Evolutionary conservation across 2,329 filamentous ascomycete genomes (phyloP), one percentile per base, ranked within the genome.

Genomic region (Diplodia scrobiculata): DNA sequence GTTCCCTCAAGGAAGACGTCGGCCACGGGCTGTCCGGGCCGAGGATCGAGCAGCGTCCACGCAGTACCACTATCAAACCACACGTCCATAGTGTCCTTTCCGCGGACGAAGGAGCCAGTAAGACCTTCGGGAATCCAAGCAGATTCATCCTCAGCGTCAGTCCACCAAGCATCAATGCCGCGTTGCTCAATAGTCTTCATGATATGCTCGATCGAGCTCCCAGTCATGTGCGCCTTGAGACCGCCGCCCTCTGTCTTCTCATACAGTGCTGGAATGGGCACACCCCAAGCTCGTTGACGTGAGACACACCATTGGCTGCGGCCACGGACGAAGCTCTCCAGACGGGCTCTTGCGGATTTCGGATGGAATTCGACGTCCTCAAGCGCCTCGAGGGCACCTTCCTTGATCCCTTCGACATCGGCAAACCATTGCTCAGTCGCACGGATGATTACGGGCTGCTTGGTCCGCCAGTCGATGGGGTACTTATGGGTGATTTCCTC

Each of bases 11-110:
- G 84, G 74, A 96, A 98, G 27, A 98, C 85, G 75, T 99, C 92
- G 0, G 92, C 92, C 27, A 81, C 68, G 76, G 88, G 70, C 65
- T 74, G 69, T 32, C 76, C 73, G 6, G 67, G 68, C 38, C 67
- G 72, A 36, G 71, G 74, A 9, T 71, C 73, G 29, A 77, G 76
- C 2, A 78, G 68, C 1, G 85, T 90, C 95, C 95, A 99, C 73
- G 92, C 97, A 59, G 91, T 97, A 5, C 95, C 95, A 70, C 95
- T 98, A 76, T 99, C 95, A 72, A 99, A 99, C 95, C 95, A 99
- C 10, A 99, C 95, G 76, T 99, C 95, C 95, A 99, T 99, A 0
- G 95, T 99, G 73, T 99, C 95, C 51, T 83, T 91, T 14, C 94
- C 94, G 68, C 95, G 89, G 55, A 85, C 82, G 74, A 89, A 95